Evolutionary conservation across 2,329 filamentous ascomycete species (phyloP).

Genomic region (Trichoderma atrobrunneum): DNA sequence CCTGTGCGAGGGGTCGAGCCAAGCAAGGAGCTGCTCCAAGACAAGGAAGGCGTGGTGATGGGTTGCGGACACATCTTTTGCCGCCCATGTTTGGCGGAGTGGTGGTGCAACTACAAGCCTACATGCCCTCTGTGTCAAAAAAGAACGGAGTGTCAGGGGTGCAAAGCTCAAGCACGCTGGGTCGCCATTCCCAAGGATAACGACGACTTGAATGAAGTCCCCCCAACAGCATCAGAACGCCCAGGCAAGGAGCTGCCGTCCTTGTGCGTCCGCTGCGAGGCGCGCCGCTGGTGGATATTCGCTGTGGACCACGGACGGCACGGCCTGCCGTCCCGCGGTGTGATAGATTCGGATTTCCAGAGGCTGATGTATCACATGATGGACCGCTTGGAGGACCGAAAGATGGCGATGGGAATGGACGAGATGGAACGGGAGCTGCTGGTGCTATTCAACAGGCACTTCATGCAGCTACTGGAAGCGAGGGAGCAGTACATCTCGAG

Average conservation of each 20-base stretch:
- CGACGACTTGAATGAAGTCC: not conserved
- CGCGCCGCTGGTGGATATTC: not conserved
- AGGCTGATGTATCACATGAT: conserved; percentile 22
- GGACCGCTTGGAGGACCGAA: conserved; percentile 6
- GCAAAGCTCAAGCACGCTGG: not conserved
- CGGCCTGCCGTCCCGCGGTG: not conserved
- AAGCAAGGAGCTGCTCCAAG: not conserved
- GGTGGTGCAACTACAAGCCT: not conserved
- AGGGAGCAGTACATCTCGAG: conserved; percentile 9
- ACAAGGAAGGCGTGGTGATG: conserved; percentile 5
- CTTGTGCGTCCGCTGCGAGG: conserved; percentile 22
- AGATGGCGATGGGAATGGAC: not conserved
- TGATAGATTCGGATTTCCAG: conserved; percentile 21
- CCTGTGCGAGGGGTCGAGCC: not conserved
- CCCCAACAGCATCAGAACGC: conserved; percentile 2
- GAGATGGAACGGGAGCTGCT: not conserved
- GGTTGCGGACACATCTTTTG: conserved; percentile 29
- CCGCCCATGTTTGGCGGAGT: conserved; percentile 2
- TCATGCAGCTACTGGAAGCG: not conserved
- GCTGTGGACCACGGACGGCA: conserved; percentile 4
- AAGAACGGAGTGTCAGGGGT: not conserved
- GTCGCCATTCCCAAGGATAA: not conserved
- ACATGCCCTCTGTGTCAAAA: not conserved
- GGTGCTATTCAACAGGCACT: conserved; percentile 20
- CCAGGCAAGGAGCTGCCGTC: not conserved